Percentiles rank a stretch among this genome's conserved stretches.
Evolutionary conservation across 106 monocot species (phyloP).

Genomic region (Agapanthus africanus): DNA sequence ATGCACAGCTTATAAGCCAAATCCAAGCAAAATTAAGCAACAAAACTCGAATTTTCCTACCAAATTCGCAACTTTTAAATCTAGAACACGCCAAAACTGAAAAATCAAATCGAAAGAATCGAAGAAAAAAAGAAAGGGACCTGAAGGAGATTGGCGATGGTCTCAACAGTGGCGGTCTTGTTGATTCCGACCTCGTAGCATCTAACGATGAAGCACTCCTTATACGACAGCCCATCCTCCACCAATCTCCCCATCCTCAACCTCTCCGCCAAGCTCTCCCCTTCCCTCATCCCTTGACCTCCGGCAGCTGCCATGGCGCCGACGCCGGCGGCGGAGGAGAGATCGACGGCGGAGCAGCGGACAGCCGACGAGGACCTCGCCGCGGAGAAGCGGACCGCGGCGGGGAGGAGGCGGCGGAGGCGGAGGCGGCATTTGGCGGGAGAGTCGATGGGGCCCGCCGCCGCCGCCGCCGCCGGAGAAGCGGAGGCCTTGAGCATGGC

Average conservation of each 20-base stretch:
- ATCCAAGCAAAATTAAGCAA: background rate
- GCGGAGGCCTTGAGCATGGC: conserved; percentile 8
- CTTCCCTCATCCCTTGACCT: conserved; percentile 6
- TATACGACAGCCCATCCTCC: conserved; percentile 85
- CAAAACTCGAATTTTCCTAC: background rate
- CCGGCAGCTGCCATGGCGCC: background rate
- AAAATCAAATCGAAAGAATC: background rate
- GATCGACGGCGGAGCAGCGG: conserved; percentile 5
- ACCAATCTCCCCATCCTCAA: conserved; percentile 69
- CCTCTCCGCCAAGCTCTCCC: conserved; percentile 51
- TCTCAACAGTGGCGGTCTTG: conserved; percentile 98
- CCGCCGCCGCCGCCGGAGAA: conserved; percentile 1
- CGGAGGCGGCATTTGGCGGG: background rate
- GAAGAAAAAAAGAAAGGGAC: conserved; percentile 12
- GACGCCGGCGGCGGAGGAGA: no score
- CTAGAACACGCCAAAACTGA: background rate
- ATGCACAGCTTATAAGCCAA: no score
- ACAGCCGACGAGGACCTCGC: background rate
- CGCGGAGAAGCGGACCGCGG: conserved; percentile 1
- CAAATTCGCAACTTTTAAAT: background rate
- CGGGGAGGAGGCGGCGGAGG: background rate
- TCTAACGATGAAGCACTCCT: conserved; percentile 89
- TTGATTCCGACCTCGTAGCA: conserved; percentile 96
- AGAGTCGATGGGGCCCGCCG: background rate
- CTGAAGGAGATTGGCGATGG: conserved; percentile 94